Conservation (phyloP, 257 asterid genomes). For the Penstemon barbatus region DNA sequence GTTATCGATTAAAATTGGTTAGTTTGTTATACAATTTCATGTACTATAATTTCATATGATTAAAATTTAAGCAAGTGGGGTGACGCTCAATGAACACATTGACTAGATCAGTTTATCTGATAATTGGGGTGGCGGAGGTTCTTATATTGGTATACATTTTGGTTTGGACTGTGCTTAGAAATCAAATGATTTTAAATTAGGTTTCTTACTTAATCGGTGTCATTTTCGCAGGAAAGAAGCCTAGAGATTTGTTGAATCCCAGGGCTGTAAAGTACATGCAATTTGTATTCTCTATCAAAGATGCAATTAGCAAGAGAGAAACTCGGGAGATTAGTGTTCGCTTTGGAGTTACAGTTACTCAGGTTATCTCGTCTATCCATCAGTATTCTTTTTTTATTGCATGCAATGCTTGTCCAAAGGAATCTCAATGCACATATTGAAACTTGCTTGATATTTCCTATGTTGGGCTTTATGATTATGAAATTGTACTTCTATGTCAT, state of each 20-base stretch:
- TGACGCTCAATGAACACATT: not conserved
- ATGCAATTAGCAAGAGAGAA: conserved; percentile 84
- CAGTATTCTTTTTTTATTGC: conserved; percentile 3
- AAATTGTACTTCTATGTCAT: not conserved
- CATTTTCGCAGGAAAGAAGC: conserved; percentile 75
- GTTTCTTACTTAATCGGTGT: conserved; percentile 18
- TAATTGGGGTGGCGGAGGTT: not conserved
- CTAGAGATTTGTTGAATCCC: conserved; percentile 92
- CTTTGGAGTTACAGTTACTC: conserved; percentile 92
- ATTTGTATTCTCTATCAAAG: conserved; percentile 77
- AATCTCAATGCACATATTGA: not conserved
- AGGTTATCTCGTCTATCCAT: conserved; percentile 48
- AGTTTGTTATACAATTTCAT: conserved; percentile 13
- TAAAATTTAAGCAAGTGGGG: no score
- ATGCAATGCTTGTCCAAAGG: not conserved
- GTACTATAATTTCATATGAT: not conserved
- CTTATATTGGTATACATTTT: not conserved
- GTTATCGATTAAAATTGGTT: conserved; percentile 90
- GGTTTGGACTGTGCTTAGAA: not conserved
- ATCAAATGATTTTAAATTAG: not conserved
- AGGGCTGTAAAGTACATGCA: conserved; percentile 96
- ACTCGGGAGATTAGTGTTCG: conserved; percentile 85
- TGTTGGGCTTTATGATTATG: conserved; percentile 17
- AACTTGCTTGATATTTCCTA: conserved; percentile 6
- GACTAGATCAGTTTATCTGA: not conserved